Base-by-base conservation (phyloP, 768 basidiomycete genomes). In the Suillus tomentosus region DNA sequence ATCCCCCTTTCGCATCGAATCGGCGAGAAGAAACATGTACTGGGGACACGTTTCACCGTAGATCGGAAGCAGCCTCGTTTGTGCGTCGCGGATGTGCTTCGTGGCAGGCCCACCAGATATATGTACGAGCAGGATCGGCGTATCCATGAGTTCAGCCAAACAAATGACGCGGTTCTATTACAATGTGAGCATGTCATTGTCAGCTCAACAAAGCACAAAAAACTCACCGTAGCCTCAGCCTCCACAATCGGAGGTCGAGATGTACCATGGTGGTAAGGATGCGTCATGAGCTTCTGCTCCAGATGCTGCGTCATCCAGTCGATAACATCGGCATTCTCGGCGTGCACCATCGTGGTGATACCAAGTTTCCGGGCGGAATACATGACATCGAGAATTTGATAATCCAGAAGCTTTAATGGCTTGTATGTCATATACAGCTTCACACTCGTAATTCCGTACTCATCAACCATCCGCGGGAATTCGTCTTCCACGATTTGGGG, bases 371-470 rank as follows among this genome's bases (percentile, higher is more conserved):
- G 65, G 1, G 76, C 73, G 1, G 72, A 75, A 50, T 67, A 67
- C 58, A 78, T 67, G 55, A 75, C 70, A 64, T 78, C 72, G 8
- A 79, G 66, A 47, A 79, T 68, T 65, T 78, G 68, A 8, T 63
- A 53, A 61, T 79, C 78, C 37, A 69, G 66, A 24, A 79, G 70
- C 59, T 71, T 73, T 60, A 77, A 60, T 14, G 73, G 66, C 17
- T 73, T 69, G 63, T 79, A 79, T 6, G 78, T 79, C 73, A 76
- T 74, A 61, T 74, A 79, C n/a, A 74, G 65, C 69, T 79, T 79
- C 61, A 78, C 68, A 50, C 67, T 69, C 14, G 76, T 74, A 60
- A 79, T 74, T 5, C 78, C 78, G 51, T 71, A 68, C 22, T 72
- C 70, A n/a, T 70, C 51, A 54, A 79, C 70, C 65, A 79, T 69